These are phyloP conservation scores for Camellia oleifera DNA, from an alignment of 179 eudicot genomes.

Conservation along the genomic window DNA sequence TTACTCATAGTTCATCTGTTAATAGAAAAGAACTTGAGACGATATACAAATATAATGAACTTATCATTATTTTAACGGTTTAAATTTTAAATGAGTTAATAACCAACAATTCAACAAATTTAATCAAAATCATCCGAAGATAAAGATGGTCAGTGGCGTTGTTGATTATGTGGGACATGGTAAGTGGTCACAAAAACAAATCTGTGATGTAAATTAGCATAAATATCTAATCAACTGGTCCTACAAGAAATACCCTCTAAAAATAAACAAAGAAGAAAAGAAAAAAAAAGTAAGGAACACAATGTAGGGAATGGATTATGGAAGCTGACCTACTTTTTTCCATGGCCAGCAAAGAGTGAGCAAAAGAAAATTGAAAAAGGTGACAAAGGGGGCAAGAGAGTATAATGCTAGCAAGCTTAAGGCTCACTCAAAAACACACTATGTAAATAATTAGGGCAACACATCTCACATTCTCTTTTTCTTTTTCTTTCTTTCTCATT, in stretches of 20 bases:
- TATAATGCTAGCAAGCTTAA: slow-evolving; percentile 11
- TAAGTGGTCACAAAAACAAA: not conserved
- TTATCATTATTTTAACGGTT: no score
- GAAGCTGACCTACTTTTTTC: not conserved
- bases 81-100: no score
- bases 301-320: not conserved
- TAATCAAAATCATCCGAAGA: no score
- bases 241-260: not conserved
- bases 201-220: not conserved
- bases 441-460: slow-evolving; percentile 2
- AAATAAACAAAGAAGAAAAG: not conserved
- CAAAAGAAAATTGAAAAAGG: not conserved
- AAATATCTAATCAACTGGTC: not conserved
- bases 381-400: not conserved
- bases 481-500: no score
- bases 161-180: not conserved
- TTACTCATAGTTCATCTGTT: no score
- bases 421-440: not conserved
- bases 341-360: not conserved
- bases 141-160: not conserved
- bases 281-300: not conserved
- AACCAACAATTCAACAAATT: no score
- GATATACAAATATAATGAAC: no score
- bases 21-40: no score
- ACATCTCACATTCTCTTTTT: not conserved